Base-by-base conservation (phyloP, 2,329 filamentous ascomycete genomes). In the Aureobasidium uvarum region DNA sequence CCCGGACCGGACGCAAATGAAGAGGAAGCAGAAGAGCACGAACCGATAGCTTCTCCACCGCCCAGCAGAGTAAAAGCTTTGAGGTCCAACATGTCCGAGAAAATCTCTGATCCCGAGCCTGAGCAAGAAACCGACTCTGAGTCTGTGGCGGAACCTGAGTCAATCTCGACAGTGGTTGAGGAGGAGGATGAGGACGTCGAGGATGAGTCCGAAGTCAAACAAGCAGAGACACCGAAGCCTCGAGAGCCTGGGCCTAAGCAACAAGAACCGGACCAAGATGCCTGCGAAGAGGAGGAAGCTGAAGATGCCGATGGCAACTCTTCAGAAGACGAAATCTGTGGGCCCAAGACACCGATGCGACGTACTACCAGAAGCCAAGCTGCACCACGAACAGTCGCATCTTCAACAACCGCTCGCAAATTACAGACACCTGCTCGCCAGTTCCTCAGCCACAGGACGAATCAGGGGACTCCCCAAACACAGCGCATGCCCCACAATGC, bases 251-350 rank as follows among this genome's bases (percentile, higher is more conserved):
- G 31, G 11, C 23, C 11, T 14, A n/a, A 14, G 36, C 38, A 13
- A 36, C 10, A 36, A 41, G 46, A 25, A 5, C 7, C 7, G 5
- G 59, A 25, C 13, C 54, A 45, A 51, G 45, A 25, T 62, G 25
- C n/a, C 16, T 5, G 50, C 23, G 58, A 63, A n/a, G 33, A 58
- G 16, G 33, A 36, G 6, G 63, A 43, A 18, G 33, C 18, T 3
- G 51, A 48, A 8, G 18, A 56, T 5, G n/a, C 46, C 1, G 51
- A 48, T 1, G 16, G 56, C 1, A 11, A 10, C 4, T 64, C 50
- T 25, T 68, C 67, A n/a, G 67, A 68, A 10, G 67, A 68, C 45
- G 67, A 68, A 31, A 43, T 68, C 14, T 68, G 67, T 36, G 67
- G 67, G 2, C 67, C 67, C 28, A 68, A 68, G 59, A 68, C 67